Conservation (phyloP, 148 eudicot species). For the Heliamphora exappendiculata region DNA sequence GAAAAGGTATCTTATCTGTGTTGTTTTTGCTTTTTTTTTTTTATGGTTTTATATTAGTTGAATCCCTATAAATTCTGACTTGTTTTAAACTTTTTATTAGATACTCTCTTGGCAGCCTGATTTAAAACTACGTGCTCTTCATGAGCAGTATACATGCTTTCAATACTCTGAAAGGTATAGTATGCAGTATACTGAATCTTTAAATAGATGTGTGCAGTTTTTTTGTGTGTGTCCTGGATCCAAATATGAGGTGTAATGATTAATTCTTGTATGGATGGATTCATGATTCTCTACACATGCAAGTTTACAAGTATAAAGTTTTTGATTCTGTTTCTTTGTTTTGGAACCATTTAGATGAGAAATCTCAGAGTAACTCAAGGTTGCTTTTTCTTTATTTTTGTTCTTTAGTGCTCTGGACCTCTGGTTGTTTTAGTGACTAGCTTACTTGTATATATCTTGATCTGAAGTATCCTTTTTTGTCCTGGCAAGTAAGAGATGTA, state of each 20-base stretch:
- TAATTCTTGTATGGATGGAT: background rate
- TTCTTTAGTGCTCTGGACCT: no score
- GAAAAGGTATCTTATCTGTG: slow-evolving; percentile 38
- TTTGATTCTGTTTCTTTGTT: background rate
- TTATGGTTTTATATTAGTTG: background rate
- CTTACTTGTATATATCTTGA: background rate
- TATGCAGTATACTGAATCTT: slow-evolving; percentile 9
- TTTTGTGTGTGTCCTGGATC: background rate
- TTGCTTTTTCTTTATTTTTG: background rate
- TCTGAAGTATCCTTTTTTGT: background rate
- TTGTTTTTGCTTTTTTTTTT: slow-evolving; percentile 4
- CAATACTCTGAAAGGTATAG: slow-evolving; percentile 62
- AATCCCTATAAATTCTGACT: slow-evolving; percentile 14
- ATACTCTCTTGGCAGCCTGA: slow-evolving; percentile 71
- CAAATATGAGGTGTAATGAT: background rate
- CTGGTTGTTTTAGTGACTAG: background rate
- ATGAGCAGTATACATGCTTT: slow-evolving; percentile 82
- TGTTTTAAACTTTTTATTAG: slow-evolving; percentile 27
- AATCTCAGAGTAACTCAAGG: background rate
- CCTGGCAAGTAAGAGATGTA: background rate
- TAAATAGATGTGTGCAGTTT: no score
- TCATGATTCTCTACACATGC: background rate
- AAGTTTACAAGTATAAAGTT: background rate
- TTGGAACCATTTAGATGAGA: background rate
- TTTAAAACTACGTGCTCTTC: slow-evolving; percentile 58